Evolutionary conservation across 495 filamentous ascomycete genomes (phyloP).

Genomic region (Hypoxylon fuscum): DNA sequence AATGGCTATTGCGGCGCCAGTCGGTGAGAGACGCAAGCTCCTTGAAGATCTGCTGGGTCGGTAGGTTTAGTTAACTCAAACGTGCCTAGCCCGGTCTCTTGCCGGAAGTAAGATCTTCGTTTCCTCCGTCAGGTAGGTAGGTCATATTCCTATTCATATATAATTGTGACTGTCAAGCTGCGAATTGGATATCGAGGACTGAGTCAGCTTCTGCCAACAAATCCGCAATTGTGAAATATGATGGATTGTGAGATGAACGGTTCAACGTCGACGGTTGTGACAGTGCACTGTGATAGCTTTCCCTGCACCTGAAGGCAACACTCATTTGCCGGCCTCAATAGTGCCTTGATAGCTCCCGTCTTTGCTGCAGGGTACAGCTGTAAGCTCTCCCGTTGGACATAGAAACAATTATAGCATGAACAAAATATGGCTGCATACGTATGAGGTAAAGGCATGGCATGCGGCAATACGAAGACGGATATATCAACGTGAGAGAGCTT

Average conservation of each 20-base stretch:
- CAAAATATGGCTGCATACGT: not conserved
- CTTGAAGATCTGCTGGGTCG: constrained; percentile 24
- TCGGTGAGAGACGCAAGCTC: constrained; percentile 34
- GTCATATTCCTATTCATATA: too few relatives aligned
- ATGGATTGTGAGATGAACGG: constrained; percentile 7
- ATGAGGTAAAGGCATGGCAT: not conserved
- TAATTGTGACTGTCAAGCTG: not conserved
- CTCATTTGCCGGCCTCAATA: not conserved
- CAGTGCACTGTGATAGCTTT: too few relatives aligned
- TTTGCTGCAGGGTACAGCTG: not conserved
- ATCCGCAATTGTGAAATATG: constrained; percentile 30
- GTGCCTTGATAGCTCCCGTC: not conserved
- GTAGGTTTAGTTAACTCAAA: constrained; percentile 28
- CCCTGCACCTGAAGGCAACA: not conserved
- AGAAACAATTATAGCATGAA: not conserved
- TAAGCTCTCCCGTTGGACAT: not conserved
- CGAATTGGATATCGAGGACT: constrained; percentile 6
- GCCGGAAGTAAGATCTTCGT: constrained; percentile 23
- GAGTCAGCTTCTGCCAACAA: constrained; percentile 29
- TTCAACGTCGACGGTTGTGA: too few relatives aligned
- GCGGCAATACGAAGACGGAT: not conserved
- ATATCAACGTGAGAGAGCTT: not conserved
- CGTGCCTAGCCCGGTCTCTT: constrained; percentile 23
- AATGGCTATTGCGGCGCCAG: constrained; percentile 31
- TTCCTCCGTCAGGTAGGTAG: too few relatives aligned